These are phyloP conservation scores for Trichophyton equinum DNA, from an alignment of 2,329 filamentous ascomycete genomes.

Conservation along the genomic window DNA sequence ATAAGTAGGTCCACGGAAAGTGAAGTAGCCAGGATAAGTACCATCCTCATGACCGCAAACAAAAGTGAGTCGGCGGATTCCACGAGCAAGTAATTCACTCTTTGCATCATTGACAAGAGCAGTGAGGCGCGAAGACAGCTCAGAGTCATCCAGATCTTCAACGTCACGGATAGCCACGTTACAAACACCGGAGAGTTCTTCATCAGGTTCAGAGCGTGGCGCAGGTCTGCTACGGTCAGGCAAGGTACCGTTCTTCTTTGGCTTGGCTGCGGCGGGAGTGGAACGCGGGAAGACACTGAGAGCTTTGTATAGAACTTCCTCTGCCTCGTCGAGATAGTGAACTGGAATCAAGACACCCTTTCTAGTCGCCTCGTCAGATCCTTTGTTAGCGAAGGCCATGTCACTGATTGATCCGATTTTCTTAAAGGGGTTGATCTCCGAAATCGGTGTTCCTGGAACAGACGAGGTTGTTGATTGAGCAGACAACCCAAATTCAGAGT, in stretches of 20 bases:
- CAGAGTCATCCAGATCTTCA: constrained; percentile 69
- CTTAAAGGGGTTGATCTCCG: constrained; percentile 54
- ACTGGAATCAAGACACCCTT: constrained; percentile 93
- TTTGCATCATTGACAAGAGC: constrained; percentile 68
- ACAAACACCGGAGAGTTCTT: constrained; percentile 80
- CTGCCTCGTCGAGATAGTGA: constrained; percentile 84
- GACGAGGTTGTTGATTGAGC: constrained; percentile 64
- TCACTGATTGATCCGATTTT: constrained; percentile 92
- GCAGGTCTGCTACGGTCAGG: constrained; percentile 55
- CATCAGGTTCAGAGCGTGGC: constrained; percentile 46
- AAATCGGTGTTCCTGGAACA: constrained; percentile 62
- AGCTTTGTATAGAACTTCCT: constrained; percentile 72
- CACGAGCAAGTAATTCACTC: constrained; percentile 66
- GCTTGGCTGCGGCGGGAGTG: constrained; percentile 45
- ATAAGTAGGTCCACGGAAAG: constrained; percentile 86
- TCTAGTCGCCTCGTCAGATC: constrained; percentile 61
- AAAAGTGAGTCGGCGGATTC: constrained; percentile 84
- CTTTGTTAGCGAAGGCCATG: constrained; percentile 62
- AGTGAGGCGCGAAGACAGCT: constrained; percentile 63
- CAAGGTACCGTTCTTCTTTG: constrained; percentile 54
- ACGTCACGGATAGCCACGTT: constrained; percentile 86
- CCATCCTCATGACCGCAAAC: constrained; percentile 92
- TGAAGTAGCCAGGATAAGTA: constrained; percentile 93
- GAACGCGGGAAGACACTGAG: constrained; percentile 64
- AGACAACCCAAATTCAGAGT: constrained; percentile 77